phyloP scores from a whole-genome alignment of 2,329 filamentous ascomycete species.

The Cercospora janseana region DNA sequence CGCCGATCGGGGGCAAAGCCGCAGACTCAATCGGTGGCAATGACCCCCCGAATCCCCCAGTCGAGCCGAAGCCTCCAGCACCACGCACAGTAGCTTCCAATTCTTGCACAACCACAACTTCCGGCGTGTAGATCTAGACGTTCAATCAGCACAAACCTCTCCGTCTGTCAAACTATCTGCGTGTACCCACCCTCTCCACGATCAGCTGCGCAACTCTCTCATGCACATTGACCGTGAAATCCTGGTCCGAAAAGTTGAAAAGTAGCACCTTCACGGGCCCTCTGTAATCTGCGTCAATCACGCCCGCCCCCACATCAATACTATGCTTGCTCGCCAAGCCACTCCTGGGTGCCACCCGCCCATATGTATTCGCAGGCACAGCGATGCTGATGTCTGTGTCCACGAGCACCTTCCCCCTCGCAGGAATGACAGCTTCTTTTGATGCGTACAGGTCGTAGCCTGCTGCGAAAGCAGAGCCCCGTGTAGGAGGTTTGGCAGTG shows the following conservation, averaged over 20 bases:
- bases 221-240: constrained; percentile 78
- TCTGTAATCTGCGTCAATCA: constrained; percentile 96
- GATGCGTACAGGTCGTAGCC: constrained; percentile 89
- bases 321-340: constrained; percentile 67
- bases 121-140: constrained; percentile 79
- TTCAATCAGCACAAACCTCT: constrained; percentile 16
- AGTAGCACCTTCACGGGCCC: constrained; percentile 91
- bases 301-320: constrained; percentile 92
- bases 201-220: constrained; percentile 93
- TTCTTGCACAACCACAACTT: constrained; percentile 83
- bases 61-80: constrained; percentile 88
- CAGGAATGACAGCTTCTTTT: constrained; percentile 70
- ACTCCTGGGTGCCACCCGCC: constrained; percentile 47
- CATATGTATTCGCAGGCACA: constrained; percentile 87
- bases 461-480: constrained; percentile 84
- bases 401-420: constrained; percentile 79
- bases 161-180: neutral
- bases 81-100: constrained; percentile 88
- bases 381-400: constrained; percentile 90
- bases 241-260: constrained; percentile 83
- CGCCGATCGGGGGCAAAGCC: neutral
- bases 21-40: constrained; percentile 29
- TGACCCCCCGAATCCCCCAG: constrained; percentile 55
- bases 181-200: constrained; percentile 66
- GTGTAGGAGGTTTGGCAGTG: constrained; percentile 77